A percentile compares a stretch with the other conserved stretches of the same genome.
These are phyloP conservation scores for Emericellopsis terricola DNA, from an alignment of 495 filamentous ascomycete species.

Conservation along the genomic window DNA sequence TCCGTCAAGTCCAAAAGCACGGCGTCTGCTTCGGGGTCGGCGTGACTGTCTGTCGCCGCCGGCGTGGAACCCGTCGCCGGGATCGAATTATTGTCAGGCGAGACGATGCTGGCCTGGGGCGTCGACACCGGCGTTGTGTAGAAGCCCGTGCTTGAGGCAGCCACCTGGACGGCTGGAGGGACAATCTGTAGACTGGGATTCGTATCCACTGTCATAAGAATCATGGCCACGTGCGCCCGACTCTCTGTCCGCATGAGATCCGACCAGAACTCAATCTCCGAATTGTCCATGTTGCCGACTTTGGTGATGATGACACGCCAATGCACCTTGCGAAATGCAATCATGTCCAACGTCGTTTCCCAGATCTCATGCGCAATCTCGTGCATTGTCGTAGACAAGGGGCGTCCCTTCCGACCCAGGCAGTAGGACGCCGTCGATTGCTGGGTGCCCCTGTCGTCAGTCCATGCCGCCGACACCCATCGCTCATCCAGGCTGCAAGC, in stretches of 20 bases:
- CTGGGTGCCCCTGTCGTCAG: slow-evolving; percentile 59
- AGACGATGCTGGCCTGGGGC: slow-evolving; percentile 33
- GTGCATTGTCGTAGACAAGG: slow-evolving; percentile 31
- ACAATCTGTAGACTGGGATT: slow-evolving; percentile 47
- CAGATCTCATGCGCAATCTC: slow-evolving; percentile 69
- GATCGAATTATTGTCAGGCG: slow-evolving; percentile 33
- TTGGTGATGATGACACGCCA: slow-evolving; percentile 72
- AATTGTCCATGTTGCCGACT: slow-evolving; percentile 48
- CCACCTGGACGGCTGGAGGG: slow-evolving; percentile 27
- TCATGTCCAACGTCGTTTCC: slow-evolving; percentile 62
- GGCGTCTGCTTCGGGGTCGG: slow-evolving; percentile 51
- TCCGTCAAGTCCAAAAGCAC: slow-evolving; percentile 62
- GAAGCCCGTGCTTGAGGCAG: slow-evolving; percentile 19
- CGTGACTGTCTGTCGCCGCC: slow-evolving; percentile 23
- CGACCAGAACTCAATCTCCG: slow-evolving; percentile 52
- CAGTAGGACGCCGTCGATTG: slow-evolving; percentile 70
- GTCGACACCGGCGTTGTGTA: slow-evolving; percentile 39
- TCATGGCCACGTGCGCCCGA: slow-evolving; percentile 32
- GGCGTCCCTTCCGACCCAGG: slow-evolving; percentile 43
- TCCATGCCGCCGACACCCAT: slow-evolving; percentile 90
- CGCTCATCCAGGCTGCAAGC: slow-evolving; percentile 62
- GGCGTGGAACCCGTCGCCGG: slow-evolving; percentile 34
- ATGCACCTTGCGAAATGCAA: slow-evolving; percentile 47
- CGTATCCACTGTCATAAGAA: slow-evolving; percentile 46
- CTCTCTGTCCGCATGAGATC: slow-evolving; percentile 19